Evolutionary conservation across 192 early-diverging fungal species (phyloP).

Genomic region (Paraglomus occultum): DNA sequence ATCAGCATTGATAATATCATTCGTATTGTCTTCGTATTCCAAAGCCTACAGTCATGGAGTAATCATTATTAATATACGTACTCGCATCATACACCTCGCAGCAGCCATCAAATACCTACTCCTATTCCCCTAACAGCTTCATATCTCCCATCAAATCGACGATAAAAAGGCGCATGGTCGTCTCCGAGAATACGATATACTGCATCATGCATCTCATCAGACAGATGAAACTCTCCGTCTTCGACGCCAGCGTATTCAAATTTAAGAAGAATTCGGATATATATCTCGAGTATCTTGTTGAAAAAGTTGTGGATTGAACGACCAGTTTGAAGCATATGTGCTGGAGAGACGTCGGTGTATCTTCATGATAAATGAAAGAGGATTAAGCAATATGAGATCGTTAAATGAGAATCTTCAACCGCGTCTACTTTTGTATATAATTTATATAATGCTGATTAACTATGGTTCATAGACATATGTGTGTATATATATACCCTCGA

Average conservation of each 20-base stretch:
- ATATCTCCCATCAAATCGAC: slow-evolving; percentile 28
- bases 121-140: slow-evolving; percentile 25
- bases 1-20: slow-evolving; percentile 27
- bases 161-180: slow-evolving; percentile 31
- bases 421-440: too few species aligned
- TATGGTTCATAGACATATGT: too few species aligned
- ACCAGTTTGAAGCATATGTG: slow-evolving; percentile 12
- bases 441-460: too few species aligned
- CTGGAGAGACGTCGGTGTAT: slow-evolving; percentile 13
- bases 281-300: slow-evolving; percentile 26
- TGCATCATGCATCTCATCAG: slow-evolving; percentile 25
- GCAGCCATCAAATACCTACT: slow-evolving; percentile 15
- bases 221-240: slow-evolving; percentile 29
- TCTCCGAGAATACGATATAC: slow-evolving; percentile 30
- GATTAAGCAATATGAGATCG: neutral
- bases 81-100: slow-evolving; percentile 10
- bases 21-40: slow-evolving; percentile 28
- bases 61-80: neutral
- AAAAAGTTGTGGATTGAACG: slow-evolving; percentile 21
- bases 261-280: slow-evolving; percentile 24
- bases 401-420: too few species aligned
- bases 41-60: neutral
- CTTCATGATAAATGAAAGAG: slow-evolving; percentile 3
- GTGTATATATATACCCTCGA: slow-evolving; percentile 9
- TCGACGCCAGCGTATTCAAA: slow-evolving; percentile 16